Evolutionary conservation across 176 grass and related monocot species (phyloP).

Genomic region (Oryza brachyantha): DNA sequence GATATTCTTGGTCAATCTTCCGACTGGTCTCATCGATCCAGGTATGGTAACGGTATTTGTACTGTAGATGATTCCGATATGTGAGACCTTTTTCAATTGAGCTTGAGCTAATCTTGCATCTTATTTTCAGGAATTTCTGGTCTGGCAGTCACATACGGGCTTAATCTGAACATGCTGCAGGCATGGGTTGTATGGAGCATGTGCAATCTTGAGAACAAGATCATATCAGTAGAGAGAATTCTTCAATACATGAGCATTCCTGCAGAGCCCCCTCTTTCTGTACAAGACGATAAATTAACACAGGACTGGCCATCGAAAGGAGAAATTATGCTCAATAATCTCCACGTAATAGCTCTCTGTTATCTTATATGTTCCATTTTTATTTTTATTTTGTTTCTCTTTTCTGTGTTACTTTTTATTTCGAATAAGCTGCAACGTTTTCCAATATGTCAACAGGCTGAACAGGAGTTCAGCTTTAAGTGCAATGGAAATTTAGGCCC

Average conservation of each 20-base stretch:
- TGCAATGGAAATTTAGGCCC: neutral
- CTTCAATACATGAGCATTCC: conserved; percentile 77
- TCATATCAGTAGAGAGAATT: conserved; percentile 93
- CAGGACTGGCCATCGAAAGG: conserved; percentile 53
- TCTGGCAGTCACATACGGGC: conserved; percentile 83
- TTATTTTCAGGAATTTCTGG: conserved; percentile 67
- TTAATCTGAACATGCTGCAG: conserved; percentile 84
- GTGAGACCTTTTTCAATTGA: neutral
- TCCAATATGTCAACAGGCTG: neutral
- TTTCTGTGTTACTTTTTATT: neutral
- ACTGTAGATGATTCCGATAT: neutral
- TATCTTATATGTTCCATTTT: neutral
- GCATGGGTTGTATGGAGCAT: conserved; percentile 68
- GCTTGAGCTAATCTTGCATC: neutral
- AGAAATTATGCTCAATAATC: conserved; percentile 53
- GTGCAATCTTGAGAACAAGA: conserved; percentile 76
- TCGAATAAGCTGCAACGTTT: neutral
- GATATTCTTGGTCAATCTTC: conserved; percentile 65
- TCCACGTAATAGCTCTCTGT: conserved; percentile 51
- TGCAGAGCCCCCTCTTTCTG: conserved; percentile 65
- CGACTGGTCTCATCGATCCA: conserved; percentile 68
- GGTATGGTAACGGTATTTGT: conserved; percentile 40
- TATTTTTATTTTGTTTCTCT: neutral
- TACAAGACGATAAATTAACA: conserved; percentile 43
- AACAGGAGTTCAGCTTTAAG: neutral